Evolutionary conservation across 495 filamentous ascomycete species (phyloP).

Genomic region (Diplogelasinospora grovesii): DNA sequence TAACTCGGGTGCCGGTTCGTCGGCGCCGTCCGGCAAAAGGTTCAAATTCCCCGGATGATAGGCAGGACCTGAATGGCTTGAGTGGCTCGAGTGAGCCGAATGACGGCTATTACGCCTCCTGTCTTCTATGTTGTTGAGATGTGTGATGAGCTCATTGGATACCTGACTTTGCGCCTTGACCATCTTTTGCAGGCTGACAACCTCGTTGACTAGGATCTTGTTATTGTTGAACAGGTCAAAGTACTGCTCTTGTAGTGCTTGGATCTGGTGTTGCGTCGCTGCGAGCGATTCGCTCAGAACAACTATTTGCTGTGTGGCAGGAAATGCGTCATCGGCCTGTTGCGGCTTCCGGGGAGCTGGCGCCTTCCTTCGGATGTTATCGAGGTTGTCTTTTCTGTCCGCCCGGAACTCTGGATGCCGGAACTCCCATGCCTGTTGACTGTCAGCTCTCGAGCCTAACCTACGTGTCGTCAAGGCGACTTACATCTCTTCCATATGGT

Average conservation of each 20-base stretch:
- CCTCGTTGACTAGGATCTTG: constrained; percentile 77
- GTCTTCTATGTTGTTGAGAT: constrained; percentile 42
- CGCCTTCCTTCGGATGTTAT: constrained; percentile 94
- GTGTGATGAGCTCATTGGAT: constrained; percentile 43
- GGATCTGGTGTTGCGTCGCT: constrained; percentile 87
- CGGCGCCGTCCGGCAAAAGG: constrained; percentile 40
- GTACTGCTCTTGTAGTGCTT: constrained; percentile 77
- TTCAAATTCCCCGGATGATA: constrained; percentile 23
- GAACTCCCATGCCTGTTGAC: constrained; percentile 84
- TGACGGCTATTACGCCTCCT: constrained; percentile 36
- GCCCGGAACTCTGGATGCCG: constrained; percentile 95
- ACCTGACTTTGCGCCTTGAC: constrained; percentile 64
- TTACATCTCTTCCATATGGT: constrained; percentile 84
- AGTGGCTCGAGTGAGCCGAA: constrained; percentile 35
- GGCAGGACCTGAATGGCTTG: constrained; percentile 26
- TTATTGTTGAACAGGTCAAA: constrained; percentile 80
- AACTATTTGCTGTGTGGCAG: constrained; percentile 74
- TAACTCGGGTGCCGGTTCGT: constrained; percentile 73
- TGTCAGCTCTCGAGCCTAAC: constrained; percentile 16
- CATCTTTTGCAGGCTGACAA: constrained; percentile 81
- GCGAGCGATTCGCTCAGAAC: constrained; percentile 79
- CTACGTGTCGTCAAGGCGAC: constrained; percentile 19
- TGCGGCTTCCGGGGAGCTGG: constrained; percentile 80
- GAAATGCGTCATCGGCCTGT: constrained; percentile 62
- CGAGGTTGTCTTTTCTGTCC: constrained; percentile 92